Evolutionary conservation across 495 filamentous ascomycete genomes (phyloP).

Genomic region (Xylaria sp.): DNA sequence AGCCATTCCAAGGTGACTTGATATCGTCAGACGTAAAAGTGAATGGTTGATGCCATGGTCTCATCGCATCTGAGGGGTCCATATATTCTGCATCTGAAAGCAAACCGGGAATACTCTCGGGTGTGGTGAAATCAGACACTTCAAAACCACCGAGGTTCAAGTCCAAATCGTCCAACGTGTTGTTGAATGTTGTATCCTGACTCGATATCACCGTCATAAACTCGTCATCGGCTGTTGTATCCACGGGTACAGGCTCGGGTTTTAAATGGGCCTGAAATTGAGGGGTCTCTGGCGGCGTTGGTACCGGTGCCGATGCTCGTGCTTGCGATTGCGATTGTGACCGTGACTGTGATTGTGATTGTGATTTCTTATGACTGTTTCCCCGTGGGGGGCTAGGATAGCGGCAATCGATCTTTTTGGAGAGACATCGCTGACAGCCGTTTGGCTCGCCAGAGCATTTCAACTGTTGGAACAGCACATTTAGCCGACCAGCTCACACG

Average conservation of each 20-base stretch:
- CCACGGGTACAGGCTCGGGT: slow-evolving; percentile 9
- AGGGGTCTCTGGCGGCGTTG: slow-evolving; percentile 26
- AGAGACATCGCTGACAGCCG: slow-evolving; percentile 25
- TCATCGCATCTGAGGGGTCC: slow-evolving; percentile 27
- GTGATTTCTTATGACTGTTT: slow-evolving; percentile 24
- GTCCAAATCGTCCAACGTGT: slow-evolving; percentile 23
- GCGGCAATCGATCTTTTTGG: slow-evolving; percentile 25
- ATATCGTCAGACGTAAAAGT: slow-evolving; percentile 20
- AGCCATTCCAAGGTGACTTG: slow-evolving; percentile 22
- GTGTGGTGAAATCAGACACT: slow-evolving; percentile 16
- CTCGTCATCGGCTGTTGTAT: slow-evolving; percentile 7
- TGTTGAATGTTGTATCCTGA: slow-evolving; percentile 16
- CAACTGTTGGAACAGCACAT: slow-evolving; percentile 11
- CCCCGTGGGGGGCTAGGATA: slow-evolving; percentile 24
- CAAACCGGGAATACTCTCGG: slow-evolving; percentile 12
- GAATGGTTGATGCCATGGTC: slow-evolving; percentile 23
- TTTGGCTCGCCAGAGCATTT: slow-evolving; percentile 27
- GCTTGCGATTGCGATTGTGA: neutral
- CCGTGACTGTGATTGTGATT: slow-evolving; percentile 8
- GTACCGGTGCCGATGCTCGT: slow-evolving; percentile 11
- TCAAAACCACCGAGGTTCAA: slow-evolving; percentile 19
- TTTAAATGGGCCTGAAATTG: slow-evolving; percentile 10
- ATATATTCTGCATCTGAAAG: slow-evolving; percentile 25
- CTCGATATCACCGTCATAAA: slow-evolving; percentile 11
- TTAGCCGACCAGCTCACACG: slow-evolving; percentile 6